These are phyloP conservation scores for Coniosporium tulheliwenetii DNA, from an alignment of 2,329 filamentous ascomycete genomes.

Conservation along the genomic window DNA sequence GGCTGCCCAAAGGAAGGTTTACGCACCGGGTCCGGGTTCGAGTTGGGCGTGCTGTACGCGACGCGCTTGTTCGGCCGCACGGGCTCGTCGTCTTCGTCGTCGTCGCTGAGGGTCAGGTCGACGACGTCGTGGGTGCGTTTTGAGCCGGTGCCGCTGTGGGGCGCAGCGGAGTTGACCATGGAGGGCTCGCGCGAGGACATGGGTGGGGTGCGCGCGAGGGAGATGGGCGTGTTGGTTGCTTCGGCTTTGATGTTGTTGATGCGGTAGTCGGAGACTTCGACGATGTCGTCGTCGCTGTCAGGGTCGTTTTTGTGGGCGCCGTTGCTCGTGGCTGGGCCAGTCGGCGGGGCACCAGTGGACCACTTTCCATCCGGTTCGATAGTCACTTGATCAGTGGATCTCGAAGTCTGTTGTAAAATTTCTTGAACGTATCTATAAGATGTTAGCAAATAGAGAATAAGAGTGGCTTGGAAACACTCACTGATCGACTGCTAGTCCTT, in stretches of 20 bases:
- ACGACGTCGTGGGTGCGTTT: conserved; percentile 32
- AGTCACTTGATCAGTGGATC: conserved; percentile 65
- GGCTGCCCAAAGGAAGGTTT: neutral
- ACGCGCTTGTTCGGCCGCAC: neutral
- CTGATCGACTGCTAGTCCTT: conserved; percentile 75
- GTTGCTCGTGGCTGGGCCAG: conserved; percentile 21
- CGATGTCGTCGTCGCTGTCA: conserved; percentile 27
- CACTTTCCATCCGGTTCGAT: conserved; percentile 80
- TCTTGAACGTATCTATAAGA: conserved; percentile 62
- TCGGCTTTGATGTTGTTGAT: conserved; percentile 23
- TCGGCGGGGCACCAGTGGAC: conserved; percentile 34
- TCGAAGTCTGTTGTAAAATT: conserved; percentile 60
- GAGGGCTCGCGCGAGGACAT: conserved; percentile 28
- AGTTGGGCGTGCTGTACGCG: neutral
- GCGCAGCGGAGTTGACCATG: conserved; percentile 13
- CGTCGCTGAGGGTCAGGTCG: conserved; percentile 32
- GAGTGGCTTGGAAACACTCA: conserved; percentile 26
- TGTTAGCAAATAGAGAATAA: neutral
- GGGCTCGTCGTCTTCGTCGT: conserved; percentile 22
- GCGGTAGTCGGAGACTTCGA: conserved; percentile 26
- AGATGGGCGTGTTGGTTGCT: conserved; percentile 17
- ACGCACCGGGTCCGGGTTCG: neutral
- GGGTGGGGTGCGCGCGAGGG: conserved; percentile 26
- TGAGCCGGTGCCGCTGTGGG: conserved; percentile 16
- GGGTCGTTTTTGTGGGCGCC: conserved; percentile 19